Conservation (phyloP, 2,329 filamentous ascomycete species). For the Xylaria sp. region DNA sequence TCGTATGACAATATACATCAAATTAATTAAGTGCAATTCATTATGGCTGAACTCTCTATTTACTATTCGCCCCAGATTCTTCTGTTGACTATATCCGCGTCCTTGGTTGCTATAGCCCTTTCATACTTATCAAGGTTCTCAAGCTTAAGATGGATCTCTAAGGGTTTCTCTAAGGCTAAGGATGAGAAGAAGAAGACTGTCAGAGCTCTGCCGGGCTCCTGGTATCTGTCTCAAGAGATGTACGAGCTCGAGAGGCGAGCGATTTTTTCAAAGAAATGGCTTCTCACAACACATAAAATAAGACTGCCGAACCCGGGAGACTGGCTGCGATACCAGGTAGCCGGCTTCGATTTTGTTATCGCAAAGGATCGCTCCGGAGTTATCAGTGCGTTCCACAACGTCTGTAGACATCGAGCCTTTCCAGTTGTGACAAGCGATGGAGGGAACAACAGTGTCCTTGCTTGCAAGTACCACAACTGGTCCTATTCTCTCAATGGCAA, state of each 20-base stretch:
- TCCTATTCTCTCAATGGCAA: conserved; percentile 67
- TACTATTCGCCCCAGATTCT: conserved; percentile 37
- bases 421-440: conserved; percentile 63
- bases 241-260: conserved; percentile 66
- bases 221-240: conserved; percentile 64
- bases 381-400: conserved; percentile 66
- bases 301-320: conserved; percentile 34
- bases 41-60: conserved; percentile 31
- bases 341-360: conserved; percentile 37
- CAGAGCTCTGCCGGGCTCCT: conserved; percentile 57
- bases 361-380: conserved; percentile 33
- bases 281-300: conserved; percentile 60
- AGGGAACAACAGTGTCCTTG: conserved; percentile 63
- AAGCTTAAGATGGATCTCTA: conserved; percentile 21
- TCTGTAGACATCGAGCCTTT: conserved; percentile 70
- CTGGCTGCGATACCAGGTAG: conserved; percentile 37
- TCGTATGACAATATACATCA: background rate
- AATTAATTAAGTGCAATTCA: conserved; percentile 8
- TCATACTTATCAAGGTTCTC: conserved; percentile 27
- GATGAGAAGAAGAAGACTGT: conserved; percentile 18
- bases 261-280: conserved; percentile 67
- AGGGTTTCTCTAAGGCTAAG: conserved; percentile 23
- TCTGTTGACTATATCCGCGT: conserved; percentile 32
- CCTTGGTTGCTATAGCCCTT: conserved; percentile 30
- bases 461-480: conserved; percentile 72